A percentile compares a stretch with the other conserved stretches of the same genome.
These are phyloP conservation scores for Sparassis latifolia DNA, from an alignment of 1,284 basidiomycete species.

Conservation along the genomic window DNA sequence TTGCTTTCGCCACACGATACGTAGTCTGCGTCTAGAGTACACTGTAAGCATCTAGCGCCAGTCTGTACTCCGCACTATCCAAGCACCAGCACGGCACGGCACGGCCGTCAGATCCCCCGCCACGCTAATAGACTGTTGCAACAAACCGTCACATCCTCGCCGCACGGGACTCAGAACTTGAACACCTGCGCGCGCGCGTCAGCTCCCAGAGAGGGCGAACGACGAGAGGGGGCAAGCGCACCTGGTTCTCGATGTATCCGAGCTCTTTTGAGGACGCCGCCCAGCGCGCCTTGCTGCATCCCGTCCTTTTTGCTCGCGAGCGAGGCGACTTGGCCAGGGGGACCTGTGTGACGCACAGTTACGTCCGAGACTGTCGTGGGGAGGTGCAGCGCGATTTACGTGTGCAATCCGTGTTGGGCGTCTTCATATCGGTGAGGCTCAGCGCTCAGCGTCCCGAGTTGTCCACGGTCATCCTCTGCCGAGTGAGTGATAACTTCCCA, in stretches of 20 bases:
- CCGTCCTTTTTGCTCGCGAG: conserved; percentile 77
- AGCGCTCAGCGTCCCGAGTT: too few species aligned
- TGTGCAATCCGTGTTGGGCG: too few species aligned
- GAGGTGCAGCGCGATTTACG: too few species aligned
- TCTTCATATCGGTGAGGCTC: too few species aligned
- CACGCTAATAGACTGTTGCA: not conserved
- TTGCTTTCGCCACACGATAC: too few species aligned
- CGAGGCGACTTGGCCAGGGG: conserved; percentile 80
- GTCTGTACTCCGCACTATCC: not conserved
- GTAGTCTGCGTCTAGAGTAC: not conserved
- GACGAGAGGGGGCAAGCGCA: conserved; percentile 23
- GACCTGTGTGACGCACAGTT: conserved; percentile 38
- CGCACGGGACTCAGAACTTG: conserved; percentile 7
- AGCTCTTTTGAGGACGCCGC: conserved; percentile 80
- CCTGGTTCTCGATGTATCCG: conserved; percentile 81
- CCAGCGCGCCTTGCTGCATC: conserved; percentile 79
- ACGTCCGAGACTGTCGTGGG: too few species aligned
- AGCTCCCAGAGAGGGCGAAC: not conserved
- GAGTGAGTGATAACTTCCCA: too few species aligned
- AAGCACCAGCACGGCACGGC: too few species aligned
- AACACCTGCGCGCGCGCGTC: conserved; percentile 5
- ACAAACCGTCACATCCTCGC: not conserved
- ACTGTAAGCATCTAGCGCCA: not conserved
- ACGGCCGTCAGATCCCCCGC: not conserved
- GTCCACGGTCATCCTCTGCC: too few species aligned